Base-by-base conservation (phyloP, 164 flowering plant genomes). In the Annona squamosa region DNA sequence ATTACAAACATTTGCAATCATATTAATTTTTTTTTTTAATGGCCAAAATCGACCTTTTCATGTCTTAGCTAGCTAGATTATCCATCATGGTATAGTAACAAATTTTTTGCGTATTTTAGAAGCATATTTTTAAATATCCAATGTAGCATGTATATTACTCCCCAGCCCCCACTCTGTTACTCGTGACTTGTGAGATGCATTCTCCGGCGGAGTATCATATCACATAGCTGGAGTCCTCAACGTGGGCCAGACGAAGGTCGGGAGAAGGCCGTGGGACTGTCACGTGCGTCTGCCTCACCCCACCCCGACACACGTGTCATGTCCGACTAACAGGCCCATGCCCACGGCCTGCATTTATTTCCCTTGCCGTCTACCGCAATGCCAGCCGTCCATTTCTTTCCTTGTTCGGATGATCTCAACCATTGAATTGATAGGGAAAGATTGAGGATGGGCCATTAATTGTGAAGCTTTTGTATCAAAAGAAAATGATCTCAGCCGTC, bases 271-370 rank as follows among this genome's bases (percentile, higher is more conserved):
- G 2, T 17, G 56, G 18, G 16, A 3, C 0, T 68, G 70, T 68
- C 70, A 68, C 70, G 41, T 68, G 70, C 70, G 18, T 18, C 26
- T 68, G 70, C 57, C 26, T 18, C 17, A 13, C 16, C 16, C 57
- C 57, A 46, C 12, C 70, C 70, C 4, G n/a, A 46, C 57, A 68
- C 68, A 66, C 45, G 43, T 13, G 47, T 66, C 26, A 63, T 63
- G n/a, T 68, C 46, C 5, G 9, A 68, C 56, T 52, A 19, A 16
- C 17, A 65, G 42, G 56, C 48, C 70, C 70, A 68, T 46, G 52
- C 45, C 16, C 46, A 19, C 56, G 43, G 17, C 26, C n/a, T 7
- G 26, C 56, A 68, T 68, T 68, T 46, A 68, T 5, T 16, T 46
- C 52, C 18, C 26, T 67, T 67, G 48, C 46, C 37, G 6, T 67